Percentiles rank a stretch among this genome's conserved stretches.
Evolutionary conservation across 1,284 basidiomycete genomes (phyloP).

Genomic region (Phlebopus sp.): DNA sequence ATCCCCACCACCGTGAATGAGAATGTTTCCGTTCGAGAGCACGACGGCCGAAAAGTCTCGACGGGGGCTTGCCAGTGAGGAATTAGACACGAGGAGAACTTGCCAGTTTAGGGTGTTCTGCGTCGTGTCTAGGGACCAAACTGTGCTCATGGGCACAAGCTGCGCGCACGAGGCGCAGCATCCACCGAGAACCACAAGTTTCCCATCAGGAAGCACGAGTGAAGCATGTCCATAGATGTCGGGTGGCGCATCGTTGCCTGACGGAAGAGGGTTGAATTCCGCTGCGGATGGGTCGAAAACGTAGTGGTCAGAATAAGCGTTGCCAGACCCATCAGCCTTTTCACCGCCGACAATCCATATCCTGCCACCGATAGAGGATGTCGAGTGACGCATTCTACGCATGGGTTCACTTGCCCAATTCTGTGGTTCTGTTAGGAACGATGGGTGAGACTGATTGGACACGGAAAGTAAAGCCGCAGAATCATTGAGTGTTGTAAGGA

Average conservation of each 20-base stretch:
- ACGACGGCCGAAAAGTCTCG: conserved; percentile 64
- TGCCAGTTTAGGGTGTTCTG: conserved; percentile 51
- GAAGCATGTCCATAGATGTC: conserved; percentile 72
- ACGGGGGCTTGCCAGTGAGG: conserved; percentile 54
- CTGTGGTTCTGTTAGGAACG: conserved; percentile 46
- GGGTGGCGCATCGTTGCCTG: conserved; percentile 52
- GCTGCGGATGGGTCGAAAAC: conserved; percentile 53
- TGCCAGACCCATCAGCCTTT: conserved; percentile 71
- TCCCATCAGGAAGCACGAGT: conserved; percentile 63
- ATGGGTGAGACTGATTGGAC: conserved; percentile 35
- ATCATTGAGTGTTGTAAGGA: conserved; percentile 53
- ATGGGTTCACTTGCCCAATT: conserved; percentile 68
- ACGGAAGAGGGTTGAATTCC: conserved; percentile 55
- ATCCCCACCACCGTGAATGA: conserved; percentile 80
- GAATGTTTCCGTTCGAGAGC: conserved; percentile 52
- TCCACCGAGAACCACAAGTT: conserved; percentile 76
- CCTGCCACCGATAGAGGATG: conserved; percentile 45
- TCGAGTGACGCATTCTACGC: conserved; percentile 71
- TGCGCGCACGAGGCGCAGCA: conserved; percentile 47
- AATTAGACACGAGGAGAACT: conserved; percentile 37
- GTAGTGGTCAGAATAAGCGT: conserved; percentile 62
- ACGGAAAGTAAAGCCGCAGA: conserved; percentile 61
- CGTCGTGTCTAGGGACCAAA: conserved; percentile 67
- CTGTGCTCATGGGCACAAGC: conserved; percentile 53
- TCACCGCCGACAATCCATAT: conserved; percentile 70